Evolutionary conservation across 2,329 filamentous ascomycete species (phyloP), one percentile per base, ranked within the genome.

Genomic region (Alternaria atra): DNA sequence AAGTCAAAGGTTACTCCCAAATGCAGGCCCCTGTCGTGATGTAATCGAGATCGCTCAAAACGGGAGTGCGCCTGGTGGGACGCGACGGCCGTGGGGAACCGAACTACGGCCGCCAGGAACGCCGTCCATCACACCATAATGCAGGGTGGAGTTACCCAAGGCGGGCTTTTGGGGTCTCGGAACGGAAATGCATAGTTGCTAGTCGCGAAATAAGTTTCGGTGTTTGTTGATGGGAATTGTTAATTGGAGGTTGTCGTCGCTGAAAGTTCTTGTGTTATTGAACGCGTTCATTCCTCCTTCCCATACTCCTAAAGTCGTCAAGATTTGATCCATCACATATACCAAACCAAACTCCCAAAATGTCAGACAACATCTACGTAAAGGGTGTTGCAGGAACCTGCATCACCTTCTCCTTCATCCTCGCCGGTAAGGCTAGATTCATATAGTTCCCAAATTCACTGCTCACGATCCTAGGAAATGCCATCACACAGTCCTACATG

Each of bases 401-500:
- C 58, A 78, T 84, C 55, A 80, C 81, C 10, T 81, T 81, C 63
- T 84, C 83, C 2, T 84, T 82, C 75, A 82, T 83, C 44, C 78
- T 84, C 13, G 79, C 82, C 37, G 82, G 82, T 83, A 71, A 64
- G 71, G 61, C 17, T 2, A 15, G 27, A 2, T 2, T 20, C 32
- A 10, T 15, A 23, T 17, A 53, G 2, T 25, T 12, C 10, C 13
- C 12, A 50, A 43, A 52, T 32, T 65, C 32, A 70, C 50, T 55
- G 37, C 30, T 23, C 10, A n/a, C 7, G 3, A 13, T 1, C 7
- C 2, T 44, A 84, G 83, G 83, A 56, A 85, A 85, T 74, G 83
- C 83, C 12, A 81, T 85, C 56, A 85, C 83, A 25, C 83, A 84
- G 72, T 84, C 82, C 15, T 84, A 80, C 74, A 84, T 84, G 83